Evolutionary conservation across 1,284 basidiomycete genomes (phyloP).

Genomic region (Omphalotus olearius): DNA sequence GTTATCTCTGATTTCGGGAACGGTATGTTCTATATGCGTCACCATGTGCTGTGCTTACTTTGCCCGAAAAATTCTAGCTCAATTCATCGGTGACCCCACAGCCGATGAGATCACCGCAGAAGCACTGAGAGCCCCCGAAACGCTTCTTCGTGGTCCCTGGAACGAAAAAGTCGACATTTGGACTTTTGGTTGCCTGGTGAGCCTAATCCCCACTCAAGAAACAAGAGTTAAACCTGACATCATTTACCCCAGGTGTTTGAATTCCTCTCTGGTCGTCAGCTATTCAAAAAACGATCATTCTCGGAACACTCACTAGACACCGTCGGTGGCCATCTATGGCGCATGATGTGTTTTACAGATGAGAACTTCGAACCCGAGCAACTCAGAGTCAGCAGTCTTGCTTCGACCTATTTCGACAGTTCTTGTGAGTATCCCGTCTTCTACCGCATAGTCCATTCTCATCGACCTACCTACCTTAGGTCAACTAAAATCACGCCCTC

Average conservation of each 20-base stretch:
- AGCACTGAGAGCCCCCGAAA: slow-evolving; percentile 27
- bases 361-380: slow-evolving; percentile 8
- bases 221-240: not conserved
- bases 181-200: slow-evolving; percentile 30
- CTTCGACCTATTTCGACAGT: slow-evolving; percentile 4
- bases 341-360: slow-evolving; percentile 10
- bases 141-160: slow-evolving; percentile 26
- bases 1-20: slow-evolving; percentile 28
- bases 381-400: slow-evolving; percentile 3
- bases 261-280: slow-evolving; percentile 7
- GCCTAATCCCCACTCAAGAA: too few relatives aligned
- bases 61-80: slow-evolving; percentile 6
- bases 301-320: slow-evolving; percentile 7
- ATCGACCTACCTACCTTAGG: not conserved
- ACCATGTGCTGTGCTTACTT: too few relatives aligned
- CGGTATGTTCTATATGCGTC: slow-evolving; percentile 16
- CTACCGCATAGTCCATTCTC: too few relatives aligned
- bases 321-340: slow-evolving; percentile 7
- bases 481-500: slow-evolving; percentile 9
- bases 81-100: slow-evolving; percentile 8
- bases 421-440: not conserved
- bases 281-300: slow-evolving; percentile 10
- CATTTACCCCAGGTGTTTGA: slow-evolving; percentile 4
- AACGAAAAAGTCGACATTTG: slow-evolving; percentile 29
- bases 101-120: slow-evolving; percentile 19